Conservation (phyloP, 2,329 filamentous ascomycete genomes). For the Rhytidhysteron rufulum region DNA sequence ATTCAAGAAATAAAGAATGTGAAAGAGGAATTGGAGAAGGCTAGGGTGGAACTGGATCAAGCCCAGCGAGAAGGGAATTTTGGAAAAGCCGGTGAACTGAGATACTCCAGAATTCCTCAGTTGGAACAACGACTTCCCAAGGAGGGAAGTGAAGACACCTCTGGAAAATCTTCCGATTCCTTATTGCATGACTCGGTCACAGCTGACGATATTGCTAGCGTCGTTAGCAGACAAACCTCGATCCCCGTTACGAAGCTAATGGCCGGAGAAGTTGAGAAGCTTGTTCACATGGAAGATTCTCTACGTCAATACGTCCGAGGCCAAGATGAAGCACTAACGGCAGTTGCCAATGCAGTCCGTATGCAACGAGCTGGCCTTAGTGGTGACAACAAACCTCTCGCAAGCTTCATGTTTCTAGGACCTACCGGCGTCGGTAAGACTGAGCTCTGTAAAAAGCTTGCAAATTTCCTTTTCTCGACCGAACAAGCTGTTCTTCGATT, state of each 20-base stretch:
- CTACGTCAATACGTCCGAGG: slow-evolving; percentile 72
- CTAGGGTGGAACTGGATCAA: slow-evolving; percentile 78
- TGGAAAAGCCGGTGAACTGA: slow-evolving; percentile 80
- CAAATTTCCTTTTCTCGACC: slow-evolving; percentile 87
- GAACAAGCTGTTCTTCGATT: slow-evolving; percentile 88
- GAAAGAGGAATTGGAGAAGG: slow-evolving; percentile 84
- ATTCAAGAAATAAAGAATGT: slow-evolving; percentile 83
- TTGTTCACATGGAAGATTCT: slow-evolving; percentile 92
- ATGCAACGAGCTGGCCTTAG: slow-evolving; percentile 90
- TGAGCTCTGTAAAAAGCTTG: slow-evolving; percentile 94
- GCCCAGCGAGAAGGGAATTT: slow-evolving; percentile 88
- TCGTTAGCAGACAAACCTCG: slow-evolving; percentile 86
- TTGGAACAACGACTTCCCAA: slow-evolving; percentile 76
- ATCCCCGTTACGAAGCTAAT: slow-evolving; percentile 92
- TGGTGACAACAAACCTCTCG: slow-evolving; percentile 85
- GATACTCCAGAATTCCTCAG: slow-evolving; percentile 80
- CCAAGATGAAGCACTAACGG: slow-evolving; percentile 88
- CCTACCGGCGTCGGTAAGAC: slow-evolving; percentile 97
- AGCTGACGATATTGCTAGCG: slow-evolving; percentile 86
- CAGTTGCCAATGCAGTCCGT: slow-evolving; percentile 87
- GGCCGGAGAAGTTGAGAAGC: slow-evolving; percentile 87
- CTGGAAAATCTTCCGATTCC: slow-evolving; percentile 42
- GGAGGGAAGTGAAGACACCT: slow-evolving; percentile 57
- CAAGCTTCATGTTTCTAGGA: slow-evolving; percentile 96
- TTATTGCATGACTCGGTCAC: slow-evolving; percentile 94